phyloP scores from a whole-genome alignment of 768 basidiomycete genomes.

The Pulveroboletus sp. region DNA sequence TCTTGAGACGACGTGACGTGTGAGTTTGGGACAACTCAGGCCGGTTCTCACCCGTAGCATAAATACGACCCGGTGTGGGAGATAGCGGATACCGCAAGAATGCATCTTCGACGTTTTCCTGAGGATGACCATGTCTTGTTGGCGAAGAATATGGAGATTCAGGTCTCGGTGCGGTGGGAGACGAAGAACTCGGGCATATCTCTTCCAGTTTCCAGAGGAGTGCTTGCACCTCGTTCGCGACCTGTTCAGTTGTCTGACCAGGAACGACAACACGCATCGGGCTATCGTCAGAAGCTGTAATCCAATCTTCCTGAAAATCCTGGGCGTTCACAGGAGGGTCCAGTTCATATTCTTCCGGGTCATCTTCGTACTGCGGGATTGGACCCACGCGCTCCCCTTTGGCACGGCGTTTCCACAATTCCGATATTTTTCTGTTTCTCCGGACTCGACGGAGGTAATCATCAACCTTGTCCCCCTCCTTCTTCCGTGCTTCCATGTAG shows the following conservation, averaged over 20 bases:
- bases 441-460: slow-evolving; percentile 26
- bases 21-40: background rate
- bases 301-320: slow-evolving; percentile 35
- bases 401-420: slow-evolving; percentile 25
- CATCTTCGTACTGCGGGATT: slow-evolving; percentile 27
- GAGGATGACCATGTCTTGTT: background rate
- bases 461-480: slow-evolving; percentile 32
- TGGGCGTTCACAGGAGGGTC: slow-evolving; percentile 32
- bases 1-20: slow-evolving; percentile 7
- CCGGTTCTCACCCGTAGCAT: slow-evolving; percentile 12
- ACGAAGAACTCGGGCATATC: slow-evolving; percentile 2
- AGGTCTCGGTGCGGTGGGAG: background rate
- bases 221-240: slow-evolving; percentile 18
- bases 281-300: slow-evolving; percentile 28
- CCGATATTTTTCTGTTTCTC: slow-evolving; percentile 26
- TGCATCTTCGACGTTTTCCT: background rate
- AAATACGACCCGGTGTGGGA: background rate
- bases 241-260: slow-evolving; percentile 27
- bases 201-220: slow-evolving; percentile 20
- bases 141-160: background rate
- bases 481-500: slow-evolving; percentile 33
- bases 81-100: background rate
- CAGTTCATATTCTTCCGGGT: slow-evolving; percentile 29
- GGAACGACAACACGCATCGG: slow-evolving; percentile 37
- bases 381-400: slow-evolving; percentile 27